These are phyloP conservation scores for Pleurotus citrinopileatus DNA, from an alignment of 768 basidiomycete species.

Conservation along the genomic window DNA sequence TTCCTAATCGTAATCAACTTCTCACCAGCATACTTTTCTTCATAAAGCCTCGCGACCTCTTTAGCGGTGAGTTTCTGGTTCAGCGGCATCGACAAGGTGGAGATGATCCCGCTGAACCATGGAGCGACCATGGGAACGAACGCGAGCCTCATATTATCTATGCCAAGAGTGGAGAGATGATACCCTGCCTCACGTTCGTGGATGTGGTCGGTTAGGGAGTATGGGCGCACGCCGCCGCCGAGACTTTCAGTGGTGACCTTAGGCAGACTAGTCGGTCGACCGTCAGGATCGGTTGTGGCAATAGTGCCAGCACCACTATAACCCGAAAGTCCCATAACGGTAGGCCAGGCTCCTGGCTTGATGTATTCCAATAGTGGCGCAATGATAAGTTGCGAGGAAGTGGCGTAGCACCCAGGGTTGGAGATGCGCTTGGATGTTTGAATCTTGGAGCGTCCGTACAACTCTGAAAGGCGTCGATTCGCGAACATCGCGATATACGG, in stretches of 20 bases:
- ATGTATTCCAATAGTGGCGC: constrained; percentile 84
- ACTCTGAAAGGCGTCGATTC: constrained; percentile 45
- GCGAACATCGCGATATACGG: constrained; percentile 8
- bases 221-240: constrained; percentile 74
- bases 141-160: constrained; percentile 52
- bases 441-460: constrained; percentile 75
- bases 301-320: constrained; percentile 95
- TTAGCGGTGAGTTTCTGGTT: constrained; percentile 60
- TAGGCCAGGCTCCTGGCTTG: constrained; percentile 59
- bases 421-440: constrained; percentile 81
- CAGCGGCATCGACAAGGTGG: constrained; percentile 82
- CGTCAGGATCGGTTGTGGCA: constrained; percentile 61
- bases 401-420: constrained; percentile 98
- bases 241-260: constrained; percentile 82
- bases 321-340: constrained; percentile 91
- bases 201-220: constrained; percentile 94
- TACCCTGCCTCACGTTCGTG: constrained; percentile 94
- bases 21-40: constrained; percentile 75
- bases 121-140: constrained; percentile 88
- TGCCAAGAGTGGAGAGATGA: constrained; percentile 67
- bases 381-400: constrained; percentile 86
- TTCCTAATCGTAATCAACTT: constrained; percentile 65
- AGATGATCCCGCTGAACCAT: constrained; percentile 97
- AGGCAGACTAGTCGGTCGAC: constrained; percentile 70
- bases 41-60: constrained; percentile 72